These are phyloP conservation scores for Daedaleopsis nitida DNA, from an alignment of 768 basidiomycete species.

Conservation along the genomic window DNA sequence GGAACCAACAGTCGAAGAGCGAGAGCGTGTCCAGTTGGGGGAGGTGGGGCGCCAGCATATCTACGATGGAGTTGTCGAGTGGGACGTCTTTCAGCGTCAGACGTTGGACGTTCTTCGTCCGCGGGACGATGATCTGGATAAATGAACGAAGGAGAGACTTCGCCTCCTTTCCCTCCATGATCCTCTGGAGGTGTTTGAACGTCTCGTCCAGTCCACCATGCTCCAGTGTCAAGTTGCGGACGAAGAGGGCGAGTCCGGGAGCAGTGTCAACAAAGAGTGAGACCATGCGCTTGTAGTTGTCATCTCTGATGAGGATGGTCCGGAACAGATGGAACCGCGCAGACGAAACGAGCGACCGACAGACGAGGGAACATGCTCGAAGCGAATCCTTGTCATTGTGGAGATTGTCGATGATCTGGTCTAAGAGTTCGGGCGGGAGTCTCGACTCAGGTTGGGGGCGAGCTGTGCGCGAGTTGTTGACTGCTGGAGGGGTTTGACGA, in stretches of 20 bases:
- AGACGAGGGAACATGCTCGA: conserved; percentile 15
- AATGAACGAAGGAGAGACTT: conserved; percentile 4
- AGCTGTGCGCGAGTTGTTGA: not conserved
- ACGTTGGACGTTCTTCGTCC: conserved; percentile 1
- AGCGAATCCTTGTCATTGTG: conserved; percentile 12
- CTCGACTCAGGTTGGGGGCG: too few relatives aligned
- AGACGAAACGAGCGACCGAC: conserved; percentile 14
- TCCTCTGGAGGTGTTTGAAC: not conserved
- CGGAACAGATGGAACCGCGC: conserved; percentile 20
- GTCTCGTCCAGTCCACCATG: not conserved
- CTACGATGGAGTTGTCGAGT: conserved; percentile 3
- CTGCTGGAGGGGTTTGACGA: not conserved
- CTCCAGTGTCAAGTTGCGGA: conserved; percentile 18
- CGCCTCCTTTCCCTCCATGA: not conserved
- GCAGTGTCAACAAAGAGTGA: conserved; percentile 1
- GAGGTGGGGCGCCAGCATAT: conserved; percentile 5
- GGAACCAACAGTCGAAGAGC: conserved; percentile 21
- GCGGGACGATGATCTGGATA: conserved; percentile 9
- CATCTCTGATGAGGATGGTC: conserved; percentile 6
- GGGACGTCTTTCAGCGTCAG: conserved; percentile 13
- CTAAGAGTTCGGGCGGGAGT: conserved; percentile 16
- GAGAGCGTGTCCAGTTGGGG: conserved; percentile 10
- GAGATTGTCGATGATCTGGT: conserved; percentile 20
- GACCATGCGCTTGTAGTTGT: conserved; percentile 1
- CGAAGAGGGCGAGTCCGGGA: conserved; percentile 1